Conservation (phyloP, 2,329 filamentous ascomycete species). For the Penicillium palitans region DNA sequence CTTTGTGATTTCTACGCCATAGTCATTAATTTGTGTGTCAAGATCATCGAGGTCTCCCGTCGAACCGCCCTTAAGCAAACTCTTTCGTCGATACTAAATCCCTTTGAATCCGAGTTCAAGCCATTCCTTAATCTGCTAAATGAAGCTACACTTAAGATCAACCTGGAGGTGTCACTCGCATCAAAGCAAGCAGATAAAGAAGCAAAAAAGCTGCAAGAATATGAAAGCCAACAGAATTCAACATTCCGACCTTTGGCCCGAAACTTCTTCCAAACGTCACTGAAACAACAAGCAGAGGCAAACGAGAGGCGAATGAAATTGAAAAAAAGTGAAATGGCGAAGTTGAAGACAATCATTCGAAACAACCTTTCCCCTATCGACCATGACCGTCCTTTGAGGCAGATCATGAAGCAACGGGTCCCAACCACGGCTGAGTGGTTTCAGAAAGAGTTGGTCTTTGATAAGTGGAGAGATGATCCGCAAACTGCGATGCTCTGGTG, state of each 20-base stretch:
- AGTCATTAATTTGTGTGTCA: background rate
- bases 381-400: background rate
- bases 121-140: background rate
- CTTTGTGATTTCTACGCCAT: background rate
- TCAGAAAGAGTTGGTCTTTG: background rate
- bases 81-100: background rate
- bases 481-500: background rate
- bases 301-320: background rate
- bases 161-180: background rate
- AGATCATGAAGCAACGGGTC: background rate
- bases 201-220: slow-evolving; percentile 6
- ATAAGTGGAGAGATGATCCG: background rate
- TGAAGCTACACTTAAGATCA: background rate
- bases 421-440: background rate
- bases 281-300: background rate
- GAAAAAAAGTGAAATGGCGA: background rate
- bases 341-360: background rate
- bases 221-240: background rate
- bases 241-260: background rate
- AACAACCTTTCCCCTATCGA: background rate
- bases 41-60: background rate
- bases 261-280: background rate
- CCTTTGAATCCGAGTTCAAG: slow-evolving; percentile 6
- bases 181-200: slow-evolving; percentile 3
- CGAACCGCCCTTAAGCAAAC: background rate